Evolutionary conservation across 2,329 filamentous ascomycete genomes (phyloP).

Genomic region (Colletotrichum spinosum): DNA sequence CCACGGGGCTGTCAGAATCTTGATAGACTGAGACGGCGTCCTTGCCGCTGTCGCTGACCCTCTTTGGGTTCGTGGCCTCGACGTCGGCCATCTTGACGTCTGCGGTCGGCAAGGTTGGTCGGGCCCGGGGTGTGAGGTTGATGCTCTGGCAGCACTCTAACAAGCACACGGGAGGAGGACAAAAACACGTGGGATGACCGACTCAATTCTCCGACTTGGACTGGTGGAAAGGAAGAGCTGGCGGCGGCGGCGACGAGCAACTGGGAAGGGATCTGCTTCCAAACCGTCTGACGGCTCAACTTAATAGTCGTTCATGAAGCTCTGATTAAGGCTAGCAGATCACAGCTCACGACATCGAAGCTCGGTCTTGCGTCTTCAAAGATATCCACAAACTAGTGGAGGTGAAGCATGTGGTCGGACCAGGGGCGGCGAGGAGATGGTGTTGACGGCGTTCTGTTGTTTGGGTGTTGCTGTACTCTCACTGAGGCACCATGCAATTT

Average conservation of each 20-base stretch:
- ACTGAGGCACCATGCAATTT: too few species aligned
- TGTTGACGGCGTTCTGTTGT: slow-evolving; percentile 23
- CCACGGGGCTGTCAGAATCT: slow-evolving; percentile 43
- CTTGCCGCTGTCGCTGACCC: slow-evolving; percentile 39
- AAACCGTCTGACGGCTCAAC: slow-evolving; percentile 20
- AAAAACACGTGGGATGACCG: slow-evolving; percentile 13
- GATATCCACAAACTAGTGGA: slow-evolving; percentile 37
- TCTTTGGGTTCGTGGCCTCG: slow-evolving; percentile 39
- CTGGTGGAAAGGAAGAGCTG: slow-evolving; percentile 5
- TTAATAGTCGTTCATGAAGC: slow-evolving; percentile 32
- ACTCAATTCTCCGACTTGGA: slow-evolving; percentile 3
- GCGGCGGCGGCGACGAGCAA: slow-evolving; percentile 17
- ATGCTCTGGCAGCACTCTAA: too few species aligned
- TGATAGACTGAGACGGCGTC: slow-evolving; percentile 39
- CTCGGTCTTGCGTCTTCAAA: slow-evolving; percentile 37
- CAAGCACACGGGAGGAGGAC: not conserved
- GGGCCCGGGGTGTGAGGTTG: not conserved
- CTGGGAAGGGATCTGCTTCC: not conserved
- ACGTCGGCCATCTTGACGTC: slow-evolving; percentile 45
- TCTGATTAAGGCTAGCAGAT: slow-evolving; percentile 32
- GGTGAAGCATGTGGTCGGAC: slow-evolving; percentile 33
- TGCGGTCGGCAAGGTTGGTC: not conserved
- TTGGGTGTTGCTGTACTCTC: not conserved
- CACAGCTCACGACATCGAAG: slow-evolving; percentile 34
- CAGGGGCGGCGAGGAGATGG: slow-evolving; percentile 31